Percentiles rank a stretch among this genome's conserved stretches.
phyloP scores from a whole-genome alignment of 345 rosid genomes.

The Schrenkiella parvula region DNA sequence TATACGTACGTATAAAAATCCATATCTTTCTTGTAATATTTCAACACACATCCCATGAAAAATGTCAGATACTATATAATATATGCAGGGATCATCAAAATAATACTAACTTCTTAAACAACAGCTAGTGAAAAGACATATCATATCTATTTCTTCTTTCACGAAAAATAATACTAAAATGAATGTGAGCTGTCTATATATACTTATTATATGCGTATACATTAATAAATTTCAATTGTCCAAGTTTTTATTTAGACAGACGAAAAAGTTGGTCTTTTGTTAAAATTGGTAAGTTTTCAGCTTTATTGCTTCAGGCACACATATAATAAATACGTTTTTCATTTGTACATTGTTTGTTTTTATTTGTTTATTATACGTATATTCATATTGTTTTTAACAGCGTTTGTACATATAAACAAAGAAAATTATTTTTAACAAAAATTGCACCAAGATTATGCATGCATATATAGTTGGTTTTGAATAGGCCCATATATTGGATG shows the following conservation, averaged over 20 bases:
- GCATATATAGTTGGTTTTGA: too few species aligned
- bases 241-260: background rate
- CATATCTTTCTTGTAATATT: background rate
- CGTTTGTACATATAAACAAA: too few species aligned
- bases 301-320: background rate
- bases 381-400: too few species aligned
- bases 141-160: background rate
- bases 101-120: background rate
- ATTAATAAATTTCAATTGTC: background rate
- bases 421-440: too few species aligned
- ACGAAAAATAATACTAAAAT: background rate
- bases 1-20: background rate
- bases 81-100: background rate
- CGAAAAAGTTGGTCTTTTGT: background rate
- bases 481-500: too few species aligned
- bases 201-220: background rate
- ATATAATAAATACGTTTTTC: too few species aligned
- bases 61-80: background rate
- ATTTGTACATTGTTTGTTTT: too few species aligned
- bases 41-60: constrained; percentile 1
- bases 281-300: background rate
- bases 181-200: background rate
- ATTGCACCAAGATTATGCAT: too few species aligned
- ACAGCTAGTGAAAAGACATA: background rate
- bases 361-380: too few species aligned